Evolutionary conservation across 1,284 basidiomycete genomes (phyloP), one percentile per base, ranked within the genome.

Genomic region (Leccinum pseudoinsigne): DNA sequence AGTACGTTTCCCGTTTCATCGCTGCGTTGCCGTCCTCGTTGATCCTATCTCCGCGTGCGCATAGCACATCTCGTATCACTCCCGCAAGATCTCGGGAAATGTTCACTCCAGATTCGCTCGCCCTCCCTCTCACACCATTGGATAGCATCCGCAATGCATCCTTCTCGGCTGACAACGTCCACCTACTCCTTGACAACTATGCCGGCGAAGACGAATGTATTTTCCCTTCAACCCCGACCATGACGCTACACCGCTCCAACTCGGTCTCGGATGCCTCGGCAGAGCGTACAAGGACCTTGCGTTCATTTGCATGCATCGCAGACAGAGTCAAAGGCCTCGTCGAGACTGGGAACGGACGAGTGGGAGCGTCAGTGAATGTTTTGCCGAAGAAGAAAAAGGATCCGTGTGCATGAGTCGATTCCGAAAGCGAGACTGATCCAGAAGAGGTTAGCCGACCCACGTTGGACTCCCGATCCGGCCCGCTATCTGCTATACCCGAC

Each of bases 221-320:
- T 31, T 31, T 64, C 38, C 65, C 68, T 11, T 56, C 47, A 47
- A 65, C 72, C 23, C 66, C 71, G 5, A 55, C 55, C 18, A 16
- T 65, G 54, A 68, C 68, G 7, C 34, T 73, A 16, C 65, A 66
- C n/a, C 69, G 70, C 18, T 74, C 71, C 50, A 62, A 73, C 60
- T 68, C 70, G 2, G 62, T 71, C 31, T 73, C 64, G 2, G 72
- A 74, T 42, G 66, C 68, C 7, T 67, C 72, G 4, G 64, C 69
- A 1, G 72, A 71, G 58, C 66, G 73, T 76, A 77, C 59, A 66
- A 61, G 61, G 75, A 74, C 56, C 73, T 76, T 12, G 75, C 75
- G 7, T 63, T 61, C 16, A 67, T 76, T 59, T 69, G 70, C 11
- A 59, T 63, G 38, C 67, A 71, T 50, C 74, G 72, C 18, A 58